Base-by-base conservation (phyloP, 2,329 filamentous ascomycete genomes). In the Colletotrichum musae region DNA sequence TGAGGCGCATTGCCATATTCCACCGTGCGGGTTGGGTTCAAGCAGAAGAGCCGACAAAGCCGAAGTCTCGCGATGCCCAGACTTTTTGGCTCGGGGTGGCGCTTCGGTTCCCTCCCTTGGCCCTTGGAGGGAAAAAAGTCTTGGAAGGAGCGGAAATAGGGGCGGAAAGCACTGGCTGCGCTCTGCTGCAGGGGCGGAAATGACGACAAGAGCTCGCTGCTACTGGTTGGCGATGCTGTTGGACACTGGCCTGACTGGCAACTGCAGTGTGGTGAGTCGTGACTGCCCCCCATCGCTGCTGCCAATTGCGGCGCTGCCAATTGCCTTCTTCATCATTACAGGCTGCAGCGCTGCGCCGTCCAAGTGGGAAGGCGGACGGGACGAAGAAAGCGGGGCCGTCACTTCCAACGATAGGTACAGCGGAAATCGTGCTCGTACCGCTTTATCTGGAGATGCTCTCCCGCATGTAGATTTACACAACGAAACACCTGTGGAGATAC, bases 81-180 rank as follows among this genome's bases (percentile, higher is more conserved):
- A 50, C 50, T 16, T 54, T n/a, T 45, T 24, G 9, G 32, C 7
- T 9, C 32, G 9, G 32, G 32, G 32, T 36, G 32, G 32, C 32
- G 32, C 32, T 28, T 51, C 45, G 66, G 66, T 56, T 69, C 66
- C 66, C 61, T 69, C 61, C 66, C 66, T 69, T 60, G 66, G 66
- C 50, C 56, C 59, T 65, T 24, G 21, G 21, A 24, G 61, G 61
- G 57, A 13, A 24, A 12, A 12, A 41, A 28, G 51, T 56, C 51
- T 57, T 48, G 60, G 62, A 56, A 69, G 62, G 67, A 69, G 67
- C 67, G 67, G 67, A 70, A 66, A 61, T 70, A 48, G 36, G 43
- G 66, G 48, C 41, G 13, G 16, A 43, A 43, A 7, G 16, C 41
- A 6, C 16, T 43, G 41, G 15, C 41, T 43, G 41, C 41, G 41